A percentile compares a stretch with the other conserved stretches of the same genome.
phyloP scores from a whole-genome alignment of 805 yeast genomes.

The Suhomyces prunicola region DNA sequence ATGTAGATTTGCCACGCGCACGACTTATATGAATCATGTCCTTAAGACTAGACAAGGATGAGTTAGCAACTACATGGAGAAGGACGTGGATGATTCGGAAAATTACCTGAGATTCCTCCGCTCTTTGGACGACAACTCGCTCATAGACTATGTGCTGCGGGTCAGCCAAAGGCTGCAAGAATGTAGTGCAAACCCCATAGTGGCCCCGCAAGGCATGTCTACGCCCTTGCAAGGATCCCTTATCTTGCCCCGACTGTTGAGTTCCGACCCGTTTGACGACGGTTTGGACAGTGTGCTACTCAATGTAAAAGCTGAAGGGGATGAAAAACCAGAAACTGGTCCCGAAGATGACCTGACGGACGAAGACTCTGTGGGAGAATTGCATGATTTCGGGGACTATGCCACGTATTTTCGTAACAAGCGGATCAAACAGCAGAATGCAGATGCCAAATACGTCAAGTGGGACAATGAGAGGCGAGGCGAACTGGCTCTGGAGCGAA shows the following conservation, averaged over 20 bases:
- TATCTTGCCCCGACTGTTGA: background rate
- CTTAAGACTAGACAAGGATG: background rate
- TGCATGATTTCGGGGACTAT: conserved; percentile 61
- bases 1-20: background rate
- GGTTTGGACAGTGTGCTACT: conserved; percentile 20
- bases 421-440: conserved; percentile 55
- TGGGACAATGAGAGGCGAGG: conserved; percentile 45
- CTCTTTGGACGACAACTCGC: conserved; percentile 20
- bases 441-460: conserved; percentile 47
- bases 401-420: conserved; percentile 64
- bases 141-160: conserved; percentile 16
- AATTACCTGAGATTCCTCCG: conserved; percentile 12
- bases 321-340: background rate
- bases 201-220: background rate
- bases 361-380: conserved; percentile 32
- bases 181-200: background rate
- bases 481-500: conserved; percentile 7
- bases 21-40: background rate
- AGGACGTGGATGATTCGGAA: background rate
- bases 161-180: conserved; percentile 8
- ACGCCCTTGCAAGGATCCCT: background rate
- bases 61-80: background rate
- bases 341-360: conserved; percentile 6
- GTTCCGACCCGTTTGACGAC: conserved; percentile 26
- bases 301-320: background rate